Evolutionary conservation across 208 protist species (phyloP), one percentile per base, ranked within the genome.

Genomic region (Trypanosoma congolense): DNA sequence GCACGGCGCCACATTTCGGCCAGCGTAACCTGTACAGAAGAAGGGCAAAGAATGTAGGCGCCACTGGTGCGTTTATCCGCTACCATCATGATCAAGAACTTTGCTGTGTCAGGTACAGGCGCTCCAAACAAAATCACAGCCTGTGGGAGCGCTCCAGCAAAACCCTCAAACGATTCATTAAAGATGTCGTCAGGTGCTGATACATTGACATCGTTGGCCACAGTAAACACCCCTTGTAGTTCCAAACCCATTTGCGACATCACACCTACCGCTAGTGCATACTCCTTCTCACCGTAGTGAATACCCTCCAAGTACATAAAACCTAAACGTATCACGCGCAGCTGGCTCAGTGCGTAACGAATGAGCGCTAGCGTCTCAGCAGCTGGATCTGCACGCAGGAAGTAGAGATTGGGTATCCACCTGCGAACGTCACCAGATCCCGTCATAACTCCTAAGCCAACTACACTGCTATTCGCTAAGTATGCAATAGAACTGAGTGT

Each of bases 331-430:
- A 57, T 21, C 28, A 55, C 62, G n/a, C 61, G 49, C 14, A 78
- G 46, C 0, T 16, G 35, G 36, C 57, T 68, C n/a, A 75, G 3
- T 19, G 62, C 49, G 55, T 74, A 57, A 18, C 48, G 21, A 9
- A 83, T 14, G 14, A 85, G 25, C 47, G 61, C 49, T 18, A 67
- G 9, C 26, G 80, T 45, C 57, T 78, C 77, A 1, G 54, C 31
- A 8, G 47, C 42, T 19, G 74, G 66, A 4, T 80, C 71, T 4
- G 66, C 41, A 6, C 71, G 55, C 35, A 66, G 64, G 61, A 74
- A 88, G 55, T 74, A 74, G 42, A 73, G 9, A 19, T 74, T 26
- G 29, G n/a, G 38, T 9, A 61, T 70, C 61, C 67, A 88, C 18
- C 18, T 3, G 10, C 76, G 76, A 53, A 76, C 49, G 0, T 24